These are phyloP conservation scores for Penicillium sp. DNA, from an alignment of 2,329 filamentous ascomycete genomes.

Conservation along the genomic window DNA sequence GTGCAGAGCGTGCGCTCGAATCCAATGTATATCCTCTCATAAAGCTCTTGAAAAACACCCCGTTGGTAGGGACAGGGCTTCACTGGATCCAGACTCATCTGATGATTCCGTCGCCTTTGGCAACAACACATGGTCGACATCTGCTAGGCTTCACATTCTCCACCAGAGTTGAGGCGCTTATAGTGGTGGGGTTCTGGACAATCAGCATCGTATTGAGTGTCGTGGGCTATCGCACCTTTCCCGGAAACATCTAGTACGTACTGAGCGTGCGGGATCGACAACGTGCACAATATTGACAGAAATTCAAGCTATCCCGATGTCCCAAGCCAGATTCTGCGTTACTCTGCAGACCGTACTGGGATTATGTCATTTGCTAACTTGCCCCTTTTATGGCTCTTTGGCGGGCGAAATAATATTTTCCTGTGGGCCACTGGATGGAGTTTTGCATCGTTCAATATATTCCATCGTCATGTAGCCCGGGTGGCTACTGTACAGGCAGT, in stretches of 20 bases:
- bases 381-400: constrained; percentile 58
- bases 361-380: constrained; percentile 57
- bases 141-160: constrained; percentile 42
- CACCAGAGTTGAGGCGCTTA: constrained; percentile 41
- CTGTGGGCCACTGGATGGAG: constrained; percentile 62
- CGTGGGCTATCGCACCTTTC: constrained; percentile 40
- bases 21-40: constrained; percentile 3
- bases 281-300: constrained; percentile 1
- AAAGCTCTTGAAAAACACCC: background rate
- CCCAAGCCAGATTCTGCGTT: constrained; percentile 42
- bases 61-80: constrained; percentile 8
- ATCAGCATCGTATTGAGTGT: constrained; percentile 39
- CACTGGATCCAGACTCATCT: constrained; percentile 34
- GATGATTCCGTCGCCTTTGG: constrained; percentile 39
- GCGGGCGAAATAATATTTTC: constrained; percentile 57
- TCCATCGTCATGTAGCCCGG: constrained; percentile 59
- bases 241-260: constrained; percentile 43
- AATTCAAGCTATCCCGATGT: constrained; percentile 22
- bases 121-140: constrained; percentile 32
- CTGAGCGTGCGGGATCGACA: background rate
- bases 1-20: background rate
- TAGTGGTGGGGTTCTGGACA: constrained; percentile 39
- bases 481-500: constrained; percentile 55
- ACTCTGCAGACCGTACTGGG: constrained; percentile 56
- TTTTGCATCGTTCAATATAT: constrained; percentile 57